These are phyloP conservation scores for Coemansia sp. DNA, from an alignment of 371 early-diverging fungal genomes.

Conservation along the genomic window DNA sequence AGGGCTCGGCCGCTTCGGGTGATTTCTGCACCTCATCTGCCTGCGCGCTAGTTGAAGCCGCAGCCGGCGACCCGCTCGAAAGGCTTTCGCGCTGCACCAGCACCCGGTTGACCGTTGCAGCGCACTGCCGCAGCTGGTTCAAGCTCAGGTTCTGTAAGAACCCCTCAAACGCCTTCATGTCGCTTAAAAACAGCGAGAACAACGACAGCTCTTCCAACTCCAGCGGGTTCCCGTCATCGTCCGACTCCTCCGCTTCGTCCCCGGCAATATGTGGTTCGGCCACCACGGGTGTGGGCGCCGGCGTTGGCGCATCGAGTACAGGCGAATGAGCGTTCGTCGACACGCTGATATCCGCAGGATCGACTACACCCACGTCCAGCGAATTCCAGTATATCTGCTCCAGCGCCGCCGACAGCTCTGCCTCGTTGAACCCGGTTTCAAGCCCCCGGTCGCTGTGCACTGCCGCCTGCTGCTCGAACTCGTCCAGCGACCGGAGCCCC, in stretches of 20 bases:
- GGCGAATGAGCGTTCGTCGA: neutral
- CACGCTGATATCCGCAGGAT: conserved; percentile 12
- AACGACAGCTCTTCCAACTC: conserved; percentile 44
- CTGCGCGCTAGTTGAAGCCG: neutral
- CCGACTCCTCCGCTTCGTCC: conserved; percentile 4
- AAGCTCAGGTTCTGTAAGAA: conserved; percentile 40
- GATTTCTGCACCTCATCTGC: neutral
- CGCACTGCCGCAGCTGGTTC: conserved; percentile 47
- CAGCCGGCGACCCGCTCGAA: neutral
- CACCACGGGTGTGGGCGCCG: conserved; percentile 8
- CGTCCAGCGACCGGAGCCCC: conserved; percentile 38
- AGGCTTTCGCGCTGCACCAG: conserved; percentile 37
- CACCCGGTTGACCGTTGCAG: conserved; percentile 43
- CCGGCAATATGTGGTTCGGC: neutral
- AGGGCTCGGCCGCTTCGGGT: neutral
- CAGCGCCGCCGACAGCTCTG: conserved; percentile 43
- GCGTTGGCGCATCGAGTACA: conserved; percentile 12
- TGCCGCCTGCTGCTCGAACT: conserved; percentile 39
- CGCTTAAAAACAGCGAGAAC: conserved; percentile 40
- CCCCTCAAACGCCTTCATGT: conserved; percentile 40
- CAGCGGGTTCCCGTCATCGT: conserved; percentile 23
- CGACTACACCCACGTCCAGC: conserved; percentile 14
- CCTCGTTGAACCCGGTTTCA: conserved; percentile 15
- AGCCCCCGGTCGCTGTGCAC: conserved; percentile 6
- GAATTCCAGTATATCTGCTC: conserved; percentile 45